Evolutionary conservation across 2,329 filamentous ascomycete species (phyloP).

Genomic region (Sporothrix phasma): DNA sequence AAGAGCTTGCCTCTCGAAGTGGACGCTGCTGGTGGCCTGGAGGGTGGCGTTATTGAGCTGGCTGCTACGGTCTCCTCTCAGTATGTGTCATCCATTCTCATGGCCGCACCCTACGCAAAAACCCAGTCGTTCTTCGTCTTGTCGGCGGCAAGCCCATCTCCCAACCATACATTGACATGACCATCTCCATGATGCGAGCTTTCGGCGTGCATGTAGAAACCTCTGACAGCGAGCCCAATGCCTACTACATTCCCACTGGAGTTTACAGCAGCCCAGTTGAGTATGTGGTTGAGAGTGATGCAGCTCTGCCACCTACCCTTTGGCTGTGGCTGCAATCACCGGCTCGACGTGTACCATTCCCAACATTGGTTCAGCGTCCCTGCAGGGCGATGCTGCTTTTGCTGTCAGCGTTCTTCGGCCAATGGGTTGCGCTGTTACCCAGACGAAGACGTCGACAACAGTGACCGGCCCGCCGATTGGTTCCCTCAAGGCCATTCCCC

Average conservation of each 20-base stretch:
- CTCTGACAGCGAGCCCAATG: conserved; percentile 71
- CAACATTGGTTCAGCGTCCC: conserved; percentile 84
- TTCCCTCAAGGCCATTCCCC: conserved; percentile 60
- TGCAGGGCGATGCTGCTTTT: conserved; percentile 92
- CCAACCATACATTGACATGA: conserved; percentile 97
- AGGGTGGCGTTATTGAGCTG: conserved; percentile 79
- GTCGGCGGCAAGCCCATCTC: conserved; percentile 97
- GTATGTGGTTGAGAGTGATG: conserved; percentile 92
- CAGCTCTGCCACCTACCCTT: conserved; percentile 95
- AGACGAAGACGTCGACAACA: conserved; percentile 77
- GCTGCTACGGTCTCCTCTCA: conserved; percentile 97
- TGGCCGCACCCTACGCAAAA: conserved; percentile 97
- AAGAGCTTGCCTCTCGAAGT: conserved; percentile 78
- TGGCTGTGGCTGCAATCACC: conserved; percentile 89
- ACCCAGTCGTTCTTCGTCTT: conserved; percentile 78
- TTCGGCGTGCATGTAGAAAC: conserved; percentile 77
- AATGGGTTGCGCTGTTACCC: conserved; percentile 88
- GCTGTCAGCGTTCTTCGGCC: conserved; percentile 79
- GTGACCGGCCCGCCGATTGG: conserved; percentile 80
- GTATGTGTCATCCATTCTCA: conserved; percentile 92
- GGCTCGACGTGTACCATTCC: conserved; percentile 92
- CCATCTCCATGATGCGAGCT: conserved; percentile 88
- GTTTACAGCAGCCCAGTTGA: conserved; percentile 72
- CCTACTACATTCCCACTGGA: conserved; percentile 85
- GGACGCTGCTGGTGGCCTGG: conserved; percentile 70